These are phyloP conservation scores for carrot (Daucus carota) DNA, from an alignment of 129 eudicot genomes.

Conservation along the genomic window DH1_v3.0 NC_030385.2:13416501-13417000, in stretches of 20 bases:
- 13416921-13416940: constrained; percentile 9
- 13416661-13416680: constrained; percentile 15
- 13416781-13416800: constrained; percentile 3
- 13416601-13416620: constrained; percentile 6
- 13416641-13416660: not conserved
- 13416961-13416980: not conserved
- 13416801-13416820: not conserved
- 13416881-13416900: constrained; percentile 17
- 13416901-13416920: constrained; percentile 13
- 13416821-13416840: constrained; percentile 29
- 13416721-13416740: not conserved
- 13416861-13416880: constrained; percentile 25
- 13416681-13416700: constrained; percentile 13
- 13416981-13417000: not conserved
- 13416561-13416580: constrained; percentile 26
- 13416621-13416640: constrained; percentile 10
- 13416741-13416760: not conserved
- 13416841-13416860: constrained; percentile 40
- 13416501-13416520: constrained; percentile 45
- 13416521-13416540: constrained; percentile 26
- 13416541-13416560: constrained; percentile 34
- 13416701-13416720: not conserved
- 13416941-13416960: not conserved
- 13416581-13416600: constrained; percentile 46
- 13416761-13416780: not conserved